A percentile compares a stretch with the other conserved stretches of the same genome.
Conservation (phyloP, 768 basidiomycete species). For the Lentinus tigrinus region DNA sequence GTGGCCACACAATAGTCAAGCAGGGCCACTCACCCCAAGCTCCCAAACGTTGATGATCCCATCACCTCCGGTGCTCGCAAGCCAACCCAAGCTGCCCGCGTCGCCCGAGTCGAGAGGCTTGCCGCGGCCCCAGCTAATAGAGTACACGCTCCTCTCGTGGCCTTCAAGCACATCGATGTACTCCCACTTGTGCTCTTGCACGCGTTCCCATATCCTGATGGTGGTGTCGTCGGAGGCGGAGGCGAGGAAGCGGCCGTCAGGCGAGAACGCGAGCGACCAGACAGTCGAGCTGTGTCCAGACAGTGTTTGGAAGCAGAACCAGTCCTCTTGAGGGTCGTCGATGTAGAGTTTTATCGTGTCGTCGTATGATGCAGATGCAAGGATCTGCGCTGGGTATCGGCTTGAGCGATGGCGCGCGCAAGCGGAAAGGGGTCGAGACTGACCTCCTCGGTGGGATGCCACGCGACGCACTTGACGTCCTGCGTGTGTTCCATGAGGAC, state of each 20-base stretch:
- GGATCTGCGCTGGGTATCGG: slow-evolving; percentile 56
- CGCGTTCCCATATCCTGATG: slow-evolving; percentile 81
- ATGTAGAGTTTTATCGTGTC: slow-evolving; percentile 92
- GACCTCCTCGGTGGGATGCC: slow-evolving; percentile 96
- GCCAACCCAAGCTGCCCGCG: slow-evolving; percentile 60
- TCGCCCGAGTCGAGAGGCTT: slow-evolving; percentile 20
- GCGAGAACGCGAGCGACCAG: slow-evolving; percentile 82
- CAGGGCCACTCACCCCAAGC: slow-evolving; percentile 33
- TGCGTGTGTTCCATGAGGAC: slow-evolving; percentile 97
- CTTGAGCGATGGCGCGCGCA: neutral
- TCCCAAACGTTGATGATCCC: slow-evolving; percentile 83
- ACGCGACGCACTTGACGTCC: slow-evolving; percentile 92
- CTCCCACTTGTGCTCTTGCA: slow-evolving; percentile 61
- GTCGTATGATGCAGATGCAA: slow-evolving; percentile 96
- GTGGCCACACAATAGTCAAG: neutral
- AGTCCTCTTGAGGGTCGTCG: slow-evolving; percentile 93
- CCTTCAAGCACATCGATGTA: slow-evolving; percentile 57
- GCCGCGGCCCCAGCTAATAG: slow-evolving; percentile 66
- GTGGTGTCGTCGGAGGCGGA: slow-evolving; percentile 85
- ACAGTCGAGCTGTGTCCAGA: slow-evolving; percentile 85
- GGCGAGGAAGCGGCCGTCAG: slow-evolving; percentile 77
- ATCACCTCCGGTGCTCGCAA: slow-evolving; percentile 86
- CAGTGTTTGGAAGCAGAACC: slow-evolving; percentile 84
- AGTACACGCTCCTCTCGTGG: slow-evolving; percentile 78
- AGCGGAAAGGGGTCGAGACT: slow-evolving; percentile 13